Evolutionary conservation across 495 filamentous ascomycete species (phyloP), one percentile per base, ranked within the genome.

Genomic region (Penicillium canescens): DNA sequence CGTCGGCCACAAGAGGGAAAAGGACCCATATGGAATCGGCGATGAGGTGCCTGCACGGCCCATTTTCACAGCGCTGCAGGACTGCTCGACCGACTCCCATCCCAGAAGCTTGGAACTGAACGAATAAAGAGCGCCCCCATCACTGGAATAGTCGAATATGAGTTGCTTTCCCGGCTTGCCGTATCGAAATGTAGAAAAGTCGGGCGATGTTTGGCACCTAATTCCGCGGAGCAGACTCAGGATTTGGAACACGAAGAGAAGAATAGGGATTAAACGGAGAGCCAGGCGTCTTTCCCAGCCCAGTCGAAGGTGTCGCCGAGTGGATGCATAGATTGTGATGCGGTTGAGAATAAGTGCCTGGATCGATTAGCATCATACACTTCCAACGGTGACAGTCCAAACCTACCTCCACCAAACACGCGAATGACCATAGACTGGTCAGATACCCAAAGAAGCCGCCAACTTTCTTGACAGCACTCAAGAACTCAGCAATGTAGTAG

Each of bases 371-470:
- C 37, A 28, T 35, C 35, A 42, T 42, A 16, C 6, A 24, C 8
- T 5, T 10, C 28, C 28, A 31, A 8, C 12, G 39, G 42, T 13
- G 11, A 18, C 6, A n/a, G 38, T 13, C 4, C 14, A 10, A 34
- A 6, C 72, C 66, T 60, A 87, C 86, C 69, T 91, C 87, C 37
- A 86, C 79, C 50, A 98, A 82, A 66, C 91, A 96, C 45, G 82
- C 81, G 44, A 98, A 71, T 4, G 94, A 92, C 95, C 95, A 98
- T 55, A 89, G 90, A 67, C 92, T 95, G 0, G 92, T 96, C 37
- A 93, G 75, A 66, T 97, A 98, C 40, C 85, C 86, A 65, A 98
- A 95, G 28, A 98, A 82, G 34, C 91, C 91, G 8, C 90, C 88
- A n/a, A 97, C 70, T 13, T 87, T 86, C 49, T 78, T 64, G 38